phyloP scores from a whole-genome alignment of 345 rosid species.

The Citropsis articulata region DNA sequence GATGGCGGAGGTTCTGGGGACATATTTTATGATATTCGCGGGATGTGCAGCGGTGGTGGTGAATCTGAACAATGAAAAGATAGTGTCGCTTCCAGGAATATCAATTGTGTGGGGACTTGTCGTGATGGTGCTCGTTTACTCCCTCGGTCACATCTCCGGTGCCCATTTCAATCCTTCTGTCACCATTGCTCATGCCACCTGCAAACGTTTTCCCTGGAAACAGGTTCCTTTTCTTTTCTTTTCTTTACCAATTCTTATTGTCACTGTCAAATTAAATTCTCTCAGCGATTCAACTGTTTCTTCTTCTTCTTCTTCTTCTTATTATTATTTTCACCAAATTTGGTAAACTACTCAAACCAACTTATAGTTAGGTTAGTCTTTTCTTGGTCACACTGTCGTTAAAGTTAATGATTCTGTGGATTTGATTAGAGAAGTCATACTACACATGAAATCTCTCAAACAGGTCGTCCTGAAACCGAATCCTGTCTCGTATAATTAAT shows the following conservation, averaged over 20 bases:
- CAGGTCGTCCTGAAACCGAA: no score
- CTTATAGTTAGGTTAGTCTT: background rate
- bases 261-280: no score
- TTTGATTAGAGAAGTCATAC: no score
- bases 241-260: no score
- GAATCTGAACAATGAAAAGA: slow-evolving; percentile 54
- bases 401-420: no score
- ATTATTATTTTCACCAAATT: background rate
- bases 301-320: background rate
- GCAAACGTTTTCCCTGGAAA: slow-evolving; percentile 76
- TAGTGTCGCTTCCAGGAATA: slow-evolving; percentile 72
- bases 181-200: slow-evolving; percentile 84
- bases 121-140: slow-evolving; percentile 78
- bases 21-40: slow-evolving; percentile 87
- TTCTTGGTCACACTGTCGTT: no score
- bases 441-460: no score
- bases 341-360: slow-evolving; percentile 11
- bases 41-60: slow-evolving; percentile 83
- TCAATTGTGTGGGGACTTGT: slow-evolving; percentile 86
- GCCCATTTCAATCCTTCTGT: slow-evolving; percentile 98
- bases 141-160: slow-evolving; percentile 94
- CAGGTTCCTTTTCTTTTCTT: slow-evolving; percentile 36
- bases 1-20: slow-evolving; percentile 75
- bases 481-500: no score
- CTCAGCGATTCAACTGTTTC: no score